Base-by-base conservation (phyloP, 1,284 basidiomycete species). In the Ceratobasidium sp. region DNA sequence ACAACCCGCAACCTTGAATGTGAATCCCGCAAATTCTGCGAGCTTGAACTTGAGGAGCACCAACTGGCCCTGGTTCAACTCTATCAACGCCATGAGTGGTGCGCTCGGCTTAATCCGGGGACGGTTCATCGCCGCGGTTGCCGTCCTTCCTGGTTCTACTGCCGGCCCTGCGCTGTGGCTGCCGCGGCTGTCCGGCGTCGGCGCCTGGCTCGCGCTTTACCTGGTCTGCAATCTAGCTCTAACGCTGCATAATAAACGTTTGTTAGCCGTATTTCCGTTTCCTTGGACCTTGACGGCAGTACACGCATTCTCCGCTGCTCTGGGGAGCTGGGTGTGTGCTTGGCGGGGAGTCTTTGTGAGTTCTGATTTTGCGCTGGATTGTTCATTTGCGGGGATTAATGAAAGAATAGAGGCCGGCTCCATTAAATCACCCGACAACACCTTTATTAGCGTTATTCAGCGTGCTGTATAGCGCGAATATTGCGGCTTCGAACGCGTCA, bases 241-340 rank as follows among this genome's bases (percentile, higher is more conserved):
- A 77, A 98, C 96, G 0, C 84, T 98, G 53, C 97, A 95, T 84
- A 98, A 98, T 88, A 98, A 98, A 84, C 86, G 89, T 53, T 91
- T 98, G 11, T 89, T 98, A 75, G 90, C 93, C 69, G 89, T 88
- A 73, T 98, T 98, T 81, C 96, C 96, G 0, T 98, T 95, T 80
- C 96, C 96, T 3, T 98, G 97, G 84, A 93, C 93, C 1, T 87
- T 97, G 41, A 96, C 95, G 1, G 94, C 94, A 3, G 79, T 96
- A 1, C 95, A 96, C 80, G 91, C 94, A 0, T 83, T 96, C n/a
- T 94, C 90, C 67, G 93, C 93, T 0, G 88, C 90, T 44, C 82
- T 94, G 17, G 96, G 96, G n/a, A 91, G 91, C n/a, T 87, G 87
- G 76, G 76, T 91, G 36, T 87, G 95, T 2, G 84, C 91, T 33